Evolutionary conservation across 208 protist genomes (phyloP).

Genomic region (Trypanosoma vivax): DNA sequence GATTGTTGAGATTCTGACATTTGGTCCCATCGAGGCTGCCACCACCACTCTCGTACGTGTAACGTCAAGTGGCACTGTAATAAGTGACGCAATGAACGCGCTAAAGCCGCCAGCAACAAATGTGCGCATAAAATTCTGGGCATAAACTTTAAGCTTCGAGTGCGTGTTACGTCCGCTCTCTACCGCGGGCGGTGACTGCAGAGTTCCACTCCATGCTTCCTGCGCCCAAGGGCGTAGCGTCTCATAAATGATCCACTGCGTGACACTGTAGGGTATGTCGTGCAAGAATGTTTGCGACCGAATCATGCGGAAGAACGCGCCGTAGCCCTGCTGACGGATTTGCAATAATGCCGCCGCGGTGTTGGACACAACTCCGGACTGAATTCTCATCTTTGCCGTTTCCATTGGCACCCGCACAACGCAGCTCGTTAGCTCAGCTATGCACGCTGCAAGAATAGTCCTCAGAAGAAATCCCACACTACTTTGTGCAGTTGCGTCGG

Average conservation of each 20-base stretch:
- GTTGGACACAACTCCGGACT: constrained; percentile 39
- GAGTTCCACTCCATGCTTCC: too few relatives aligned
- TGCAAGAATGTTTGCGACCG: constrained; percentile 69
- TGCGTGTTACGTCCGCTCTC: not conserved
- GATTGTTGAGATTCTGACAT: constrained; percentile 27
- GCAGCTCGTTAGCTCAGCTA: constrained; percentile 52
- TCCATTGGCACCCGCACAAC: constrained; percentile 79
- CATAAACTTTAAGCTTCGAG: constrained; percentile 18
- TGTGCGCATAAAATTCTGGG: constrained; percentile 30
- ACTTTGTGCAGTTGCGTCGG: constrained; percentile 2
- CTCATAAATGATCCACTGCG: constrained; percentile 77
- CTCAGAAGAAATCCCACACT: constrained; percentile 17
- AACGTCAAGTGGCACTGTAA: constrained; percentile 73
- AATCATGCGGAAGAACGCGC: constrained; percentile 33
- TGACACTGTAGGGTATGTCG: constrained; percentile 75
- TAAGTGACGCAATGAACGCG: constrained; percentile 48
- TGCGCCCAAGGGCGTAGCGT: constrained; percentile 50
- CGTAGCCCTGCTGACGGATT: constrained; percentile 33
- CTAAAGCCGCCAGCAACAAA: constrained; percentile 75
- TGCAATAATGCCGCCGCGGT: constrained; percentile 39
- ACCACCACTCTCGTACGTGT: constrained; percentile 69
- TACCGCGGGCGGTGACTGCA: constrained; percentile 1
- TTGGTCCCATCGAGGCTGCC: constrained; percentile 25
- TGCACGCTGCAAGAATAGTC: constrained; percentile 35
- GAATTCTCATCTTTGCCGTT: constrained; percentile 78